A percentile compares a stretch with the other conserved stretches of the same genome.
Conservation (phyloP, 2,329 filamentous ascomycete genomes). For the Pseudophaeomoniella oleicola region DNA sequence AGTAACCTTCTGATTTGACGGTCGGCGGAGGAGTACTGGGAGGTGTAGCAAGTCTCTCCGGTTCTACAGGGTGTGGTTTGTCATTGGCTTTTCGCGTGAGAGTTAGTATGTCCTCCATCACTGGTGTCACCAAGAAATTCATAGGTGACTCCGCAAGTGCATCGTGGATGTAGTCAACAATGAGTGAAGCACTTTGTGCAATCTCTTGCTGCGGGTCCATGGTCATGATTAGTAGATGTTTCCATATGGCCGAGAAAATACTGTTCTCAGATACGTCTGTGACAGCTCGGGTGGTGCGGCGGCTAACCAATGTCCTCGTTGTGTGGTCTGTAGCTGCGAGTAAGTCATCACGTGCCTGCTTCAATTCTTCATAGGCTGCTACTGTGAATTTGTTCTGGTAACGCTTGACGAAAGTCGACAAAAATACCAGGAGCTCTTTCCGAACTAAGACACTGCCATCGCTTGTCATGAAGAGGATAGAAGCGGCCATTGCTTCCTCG, state of each 20-base stretch:
- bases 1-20: conserved; percentile 45
- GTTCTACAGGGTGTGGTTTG: conserved; percentile 17
- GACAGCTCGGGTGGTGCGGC: conserved; percentile 4
- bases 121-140: conserved; percentile 50
- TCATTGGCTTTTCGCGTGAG: conserved; percentile 33
- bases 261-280: conserved; percentile 63
- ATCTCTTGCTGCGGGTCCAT: conserved; percentile 93
- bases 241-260: conserved; percentile 88
- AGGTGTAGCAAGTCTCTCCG: conserved; percentile 15
- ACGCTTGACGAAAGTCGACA: conserved; percentile 77
- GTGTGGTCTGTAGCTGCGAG: conserved; percentile 37
- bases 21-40: conserved; percentile 33
- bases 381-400: conserved; percentile 90
- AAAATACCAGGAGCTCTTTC: conserved; percentile 83
- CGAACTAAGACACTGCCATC: conserved; percentile 91
- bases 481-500: conserved; percentile 81
- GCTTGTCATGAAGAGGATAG: conserved; percentile 77
- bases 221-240: conserved; percentile 76
- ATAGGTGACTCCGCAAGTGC: conserved; percentile 64
- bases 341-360: conserved; percentile 64
- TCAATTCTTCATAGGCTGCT: conserved; percentile 76
- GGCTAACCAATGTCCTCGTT: conserved; percentile 17
- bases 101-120: conserved; percentile 57
- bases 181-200: conserved; percentile 66
- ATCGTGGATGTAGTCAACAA: conserved; percentile 74